Evolutionary conservation across 208 protist genomes (phyloP), one percentile per base, ranked within the genome.

Genomic region (Novymonas esmeraldas): DNA sequence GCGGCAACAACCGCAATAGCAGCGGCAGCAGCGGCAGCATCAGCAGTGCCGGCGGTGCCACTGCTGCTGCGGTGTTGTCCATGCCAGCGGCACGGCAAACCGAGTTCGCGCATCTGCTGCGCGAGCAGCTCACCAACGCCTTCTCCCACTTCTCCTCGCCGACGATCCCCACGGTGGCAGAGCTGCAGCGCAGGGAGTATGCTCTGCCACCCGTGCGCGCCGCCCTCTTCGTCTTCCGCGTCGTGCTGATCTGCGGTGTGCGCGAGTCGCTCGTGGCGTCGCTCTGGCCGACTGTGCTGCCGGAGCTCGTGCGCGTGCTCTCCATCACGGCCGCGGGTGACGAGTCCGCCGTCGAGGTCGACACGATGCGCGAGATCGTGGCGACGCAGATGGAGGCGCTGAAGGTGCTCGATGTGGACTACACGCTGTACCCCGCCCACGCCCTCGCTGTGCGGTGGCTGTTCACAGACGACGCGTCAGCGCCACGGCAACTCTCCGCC

Each of bases 371-470:
- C 26, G 81, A 87, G 46, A 45, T 88, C 18, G 39, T 75, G 14
- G 49, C 67, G 13, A 67, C 87, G 34, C 80, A 86, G 60, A 54
- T 85, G 77, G 87, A 93, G 63, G 79, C 77, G 4, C 42, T 93
- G 26, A 93, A 93, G 71, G 70, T 81, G 33, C 45, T 84, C 11
- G 82, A 89, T 54, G 65, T 70, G n/a, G 74, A 67, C 60, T 64
- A 87, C 57, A 70, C 78, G 2, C 69, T 89, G 49, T 60, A 71
- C 31, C 79, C 82, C n/a, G 75, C 46, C 4, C 65, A 73, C 33
- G 52, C 57, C 36, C 31, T 70, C 11, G 41, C 66, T 54, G 70
- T 82, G 26, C 76, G 70, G n/a, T 61, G 60, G 59, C 63, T 77
- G 31, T 82, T 77, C 72, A 60, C 65, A 16, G 49, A 72, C 41